phyloP scores from a whole-genome alignment of 805 yeast species.

The Saccharomycopsis schoenii region DNA sequence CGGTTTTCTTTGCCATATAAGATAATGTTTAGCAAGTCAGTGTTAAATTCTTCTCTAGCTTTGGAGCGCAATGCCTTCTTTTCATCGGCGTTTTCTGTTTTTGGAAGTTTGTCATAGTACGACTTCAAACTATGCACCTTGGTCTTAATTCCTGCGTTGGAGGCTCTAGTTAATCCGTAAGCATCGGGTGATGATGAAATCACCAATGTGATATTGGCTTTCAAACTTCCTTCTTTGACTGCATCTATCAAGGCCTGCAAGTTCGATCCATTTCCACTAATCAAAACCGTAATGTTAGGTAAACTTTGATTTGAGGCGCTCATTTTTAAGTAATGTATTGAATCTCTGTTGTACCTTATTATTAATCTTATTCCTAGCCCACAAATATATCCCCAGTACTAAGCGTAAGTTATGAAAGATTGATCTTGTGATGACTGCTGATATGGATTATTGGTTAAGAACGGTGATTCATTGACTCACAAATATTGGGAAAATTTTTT shows the following conservation, averaged over 20 bases:
- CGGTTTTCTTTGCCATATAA: conserved; percentile 39
- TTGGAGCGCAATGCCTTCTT: conserved; percentile 43
- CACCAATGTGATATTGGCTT: conserved; percentile 60
- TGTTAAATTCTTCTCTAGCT: conserved; percentile 66
- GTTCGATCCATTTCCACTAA: conserved; percentile 94
- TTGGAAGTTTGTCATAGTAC: conserved; percentile 64
- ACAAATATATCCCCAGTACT: too few relatives aligned
- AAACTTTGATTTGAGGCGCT: background rate
- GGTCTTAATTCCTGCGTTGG: conserved; percentile 58
- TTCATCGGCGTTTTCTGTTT: conserved; percentile 33
- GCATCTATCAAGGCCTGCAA: conserved; percentile 90
- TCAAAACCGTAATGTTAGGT: conserved; percentile 49
- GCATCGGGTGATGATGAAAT: conserved; percentile 83
- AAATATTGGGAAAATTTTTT: too few relatives aligned
- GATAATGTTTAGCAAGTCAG: conserved; percentile 64
- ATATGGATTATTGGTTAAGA: background rate
- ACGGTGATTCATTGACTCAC: background rate
- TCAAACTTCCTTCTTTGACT: conserved; percentile 28
- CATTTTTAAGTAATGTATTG: background rate
- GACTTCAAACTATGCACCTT: conserved; percentile 57
- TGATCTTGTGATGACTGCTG: too few relatives aligned
- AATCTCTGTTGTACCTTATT: background rate
- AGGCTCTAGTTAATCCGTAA: conserved; percentile 76
- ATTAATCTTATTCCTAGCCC: too few relatives aligned
- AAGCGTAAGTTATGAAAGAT: too few relatives aligned